Percentiles rank a stretch among this genome's conserved stretches.
Evolutionary conservation across 805 yeast genomes (phyloP).

Genomic region (Naumovozyma baii): DNA sequence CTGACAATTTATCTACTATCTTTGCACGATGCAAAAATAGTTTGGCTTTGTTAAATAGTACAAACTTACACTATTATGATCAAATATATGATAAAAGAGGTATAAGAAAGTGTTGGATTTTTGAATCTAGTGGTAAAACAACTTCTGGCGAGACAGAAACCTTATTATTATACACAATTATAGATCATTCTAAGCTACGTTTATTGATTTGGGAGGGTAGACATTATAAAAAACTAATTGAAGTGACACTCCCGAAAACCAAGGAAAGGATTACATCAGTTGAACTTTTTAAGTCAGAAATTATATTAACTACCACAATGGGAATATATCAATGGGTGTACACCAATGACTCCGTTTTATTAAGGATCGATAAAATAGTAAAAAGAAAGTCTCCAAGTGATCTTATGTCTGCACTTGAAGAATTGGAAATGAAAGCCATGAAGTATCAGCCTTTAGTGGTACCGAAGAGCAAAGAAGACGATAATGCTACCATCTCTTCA

Average conservation of each 20-base stretch:
- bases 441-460: background rate
- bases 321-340: constrained; percentile 21
- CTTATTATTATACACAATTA: constrained; percentile 15
- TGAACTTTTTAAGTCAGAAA: constrained; percentile 9
- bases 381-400: constrained; percentile 17
- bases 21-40: constrained; percentile 22
- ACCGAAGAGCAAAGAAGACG: constrained; percentile 5
- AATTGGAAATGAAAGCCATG: constrained; percentile 3
- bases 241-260: constrained; percentile 13
- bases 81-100: constrained; percentile 26
- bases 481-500: constrained; percentile 5
- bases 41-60: constrained; percentile 20
- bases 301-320: constrained; percentile 15
- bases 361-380: constrained; percentile 15
- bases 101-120: constrained; percentile 20
- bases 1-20: constrained; percentile 20
- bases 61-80: constrained; percentile 27
- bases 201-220: constrained; percentile 25
- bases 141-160: constrained; percentile 9
- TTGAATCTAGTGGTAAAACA: constrained; percentile 5
- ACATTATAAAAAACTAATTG: constrained; percentile 18
- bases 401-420: constrained; percentile 12
- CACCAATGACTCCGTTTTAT: constrained; percentile 5
- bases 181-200: constrained; percentile 13
- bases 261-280: constrained; percentile 17